Evolutionary conservation across 2,329 filamentous ascomycete species (phyloP).

Genomic region (Colletotrichum horii): DNA sequence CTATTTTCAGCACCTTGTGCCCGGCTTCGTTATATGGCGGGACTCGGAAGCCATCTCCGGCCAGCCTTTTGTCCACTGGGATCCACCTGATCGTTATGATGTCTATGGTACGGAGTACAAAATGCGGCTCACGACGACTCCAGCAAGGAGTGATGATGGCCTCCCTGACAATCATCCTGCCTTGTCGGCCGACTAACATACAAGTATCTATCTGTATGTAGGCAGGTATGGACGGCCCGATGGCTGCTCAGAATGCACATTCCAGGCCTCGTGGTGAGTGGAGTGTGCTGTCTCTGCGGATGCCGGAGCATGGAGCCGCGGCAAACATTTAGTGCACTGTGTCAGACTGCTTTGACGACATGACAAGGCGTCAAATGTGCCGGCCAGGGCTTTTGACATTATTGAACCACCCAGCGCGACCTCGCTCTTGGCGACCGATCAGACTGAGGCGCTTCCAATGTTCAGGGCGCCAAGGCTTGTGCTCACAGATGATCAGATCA

Average conservation of each 20-base stretch:
- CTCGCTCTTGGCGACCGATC: not conserved
- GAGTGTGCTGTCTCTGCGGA: not conserved
- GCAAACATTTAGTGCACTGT: not conserved
- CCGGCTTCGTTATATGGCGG: not conserved
- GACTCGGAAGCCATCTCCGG: not conserved
- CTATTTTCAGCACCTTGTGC: not conserved
- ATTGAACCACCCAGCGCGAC: not conserved
- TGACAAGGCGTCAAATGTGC: not conserved
- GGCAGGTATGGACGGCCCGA: no score
- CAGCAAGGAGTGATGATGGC: not conserved
- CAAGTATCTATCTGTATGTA: not conserved
- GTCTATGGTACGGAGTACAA: not conserved
- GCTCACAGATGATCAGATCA: constrained; percentile 3
- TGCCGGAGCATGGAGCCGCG: not conserved
- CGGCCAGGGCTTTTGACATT: not conserved
- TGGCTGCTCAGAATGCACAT: not conserved
- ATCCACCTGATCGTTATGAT: not conserved
- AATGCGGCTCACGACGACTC: constrained; percentile 1
- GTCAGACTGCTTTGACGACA: not conserved
- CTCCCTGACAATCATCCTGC: not conserved
- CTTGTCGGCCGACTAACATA: not conserved
- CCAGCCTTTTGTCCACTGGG: not conserved
- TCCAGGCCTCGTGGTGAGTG: not conserved
- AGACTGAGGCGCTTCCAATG: not conserved
- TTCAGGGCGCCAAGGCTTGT: not conserved